Base-by-base conservation (phyloP, 352 stramenopile species). In the Phytophthora agathidicida region DNA sequence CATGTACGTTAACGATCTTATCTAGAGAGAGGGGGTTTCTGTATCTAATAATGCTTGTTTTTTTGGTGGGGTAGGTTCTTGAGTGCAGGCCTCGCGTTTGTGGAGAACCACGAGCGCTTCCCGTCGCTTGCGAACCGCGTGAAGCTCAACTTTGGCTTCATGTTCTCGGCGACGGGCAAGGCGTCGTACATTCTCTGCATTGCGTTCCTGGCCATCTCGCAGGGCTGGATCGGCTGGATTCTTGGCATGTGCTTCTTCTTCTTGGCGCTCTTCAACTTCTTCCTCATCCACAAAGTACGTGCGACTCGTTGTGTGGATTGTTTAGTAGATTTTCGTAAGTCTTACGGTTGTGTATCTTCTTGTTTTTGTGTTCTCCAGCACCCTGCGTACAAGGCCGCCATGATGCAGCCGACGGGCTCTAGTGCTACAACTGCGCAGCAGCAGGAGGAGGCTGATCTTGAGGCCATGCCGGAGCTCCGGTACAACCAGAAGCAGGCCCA, bases 121-220 rank as follows among this genome's bases (percentile, higher is more conserved):
- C 83, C 85, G 14, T 89, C 79, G 22, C 32, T 91, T 5, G 80
- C 83, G 7, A 73, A 91, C 53, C 87, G 89, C 42, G 78, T 92
- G 22, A 94, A 94, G 76, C 48, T 81, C 36, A 94, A 94, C 77
- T 94, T 94, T 64, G 85, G 81, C 35, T 94, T 94, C 60, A 94
- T 94, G 85, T 94, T 94, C 69, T 93, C 76, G 13, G 85, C 83
- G 23, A 80, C 75, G n/a, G 85, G 85, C 69, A 91, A 91, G 57
- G 84, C 85, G 23, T 77, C 71, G 13, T 94, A 91, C 74, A 93
- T 94, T 44, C 71, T 94, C 32, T 85, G 79, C 43, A 94, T 94
- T 35, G 73, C 83, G 44, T 93, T 94, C 63, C 64, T 94, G 37
- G 71, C 83, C 36, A 80, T 94, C 56, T 91, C 85, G 27, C 83